Evolutionary conservation across 345 rosid species (phyloP), one percentile per base, ranked within the genome.

Genomic region (Eucalyptus erythrocorys): DNA sequence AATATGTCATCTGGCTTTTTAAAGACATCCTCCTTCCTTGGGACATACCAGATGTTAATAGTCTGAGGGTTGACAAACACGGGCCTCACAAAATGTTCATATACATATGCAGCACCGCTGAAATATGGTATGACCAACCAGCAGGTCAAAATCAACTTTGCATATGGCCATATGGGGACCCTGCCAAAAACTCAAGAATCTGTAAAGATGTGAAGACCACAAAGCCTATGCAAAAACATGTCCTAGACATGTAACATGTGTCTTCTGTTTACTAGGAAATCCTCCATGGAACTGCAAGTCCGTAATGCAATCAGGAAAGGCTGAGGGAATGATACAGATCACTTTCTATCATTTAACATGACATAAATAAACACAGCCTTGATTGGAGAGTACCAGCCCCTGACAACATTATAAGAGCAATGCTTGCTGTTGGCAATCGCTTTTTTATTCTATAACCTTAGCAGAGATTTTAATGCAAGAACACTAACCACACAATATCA

Each of bases 41-140:
- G 99, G 59, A 96, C 94, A 92, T 98, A 97, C 99, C 99, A 97
- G 88, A 98, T 95, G 86, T 98, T 98, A 89, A 98, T 90, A 66
- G 95, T 94, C 87, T 92, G 95, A 27, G 95, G 98, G 88, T 97
- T 98, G 88, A 94, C 45, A 84, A 94, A 94, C 91, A 97, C 68
- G 76, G 97, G 97, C 90, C 99, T 96, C 91, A 97, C 91, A 87
- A 94, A 93, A 90, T 96, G 98, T 87, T 97, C 97, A 87, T 98
- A 98, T 37, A 97, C 98, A 89, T 95, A 95, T 49, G 99, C 95
- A 91, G 99, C 99, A 32, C 99, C 99, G 24, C 95, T 97, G 93
- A 98, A 98, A 93, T 97, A 94, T 1, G 99, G 99, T 48, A 98
- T 94, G 64, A 95, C 99, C 88, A 98, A 93, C 99, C 99, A 98